phyloP scores from a whole-genome alignment of 164 flowering plant species.

The Piper longum region DNA sequence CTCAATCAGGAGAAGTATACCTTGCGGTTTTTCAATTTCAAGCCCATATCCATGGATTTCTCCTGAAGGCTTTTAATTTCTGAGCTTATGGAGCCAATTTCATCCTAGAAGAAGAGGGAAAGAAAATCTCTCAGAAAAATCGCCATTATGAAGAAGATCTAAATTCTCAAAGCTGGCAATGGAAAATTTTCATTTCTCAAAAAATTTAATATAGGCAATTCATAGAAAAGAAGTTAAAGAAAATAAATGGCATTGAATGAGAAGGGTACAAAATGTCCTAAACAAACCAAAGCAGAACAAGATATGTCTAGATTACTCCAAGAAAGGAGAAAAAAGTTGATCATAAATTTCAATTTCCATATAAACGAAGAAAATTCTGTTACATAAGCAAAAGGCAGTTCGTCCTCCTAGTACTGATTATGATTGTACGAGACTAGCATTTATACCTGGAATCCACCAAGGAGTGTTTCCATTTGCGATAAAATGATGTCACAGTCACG shows the following conservation, averaged over 20 bases:
- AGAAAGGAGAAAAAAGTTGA: too few relatives aligned
- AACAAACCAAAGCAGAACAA: background rate
- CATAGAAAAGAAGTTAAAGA: constrained; percentile 6
- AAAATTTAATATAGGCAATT: background rate
- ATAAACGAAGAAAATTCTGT: too few relatives aligned
- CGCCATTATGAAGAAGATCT: too few relatives aligned
- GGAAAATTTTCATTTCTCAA: background rate
- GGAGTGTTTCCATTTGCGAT: constrained; percentile 94
- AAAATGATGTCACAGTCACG: constrained; percentile 83
- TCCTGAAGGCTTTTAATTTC: constrained; percentile 95
- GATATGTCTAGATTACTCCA: too few relatives aligned
- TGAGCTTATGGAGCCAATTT: constrained; percentile 97
- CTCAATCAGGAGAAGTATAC: constrained; percentile 19
- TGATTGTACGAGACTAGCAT: background rate
- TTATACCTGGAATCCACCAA: constrained; percentile 90
- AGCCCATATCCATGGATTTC: constrained; percentile 98
- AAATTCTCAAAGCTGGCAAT: background rate
- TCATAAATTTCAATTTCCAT: too few relatives aligned
- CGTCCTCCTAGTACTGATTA: too few relatives aligned
- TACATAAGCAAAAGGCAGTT: too few relatives aligned
- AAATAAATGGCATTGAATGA: background rate
- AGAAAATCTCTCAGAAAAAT: too few relatives aligned
- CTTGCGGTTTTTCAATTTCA: constrained; percentile 96
- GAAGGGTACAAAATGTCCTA: background rate
- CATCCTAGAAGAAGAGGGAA: constrained; percentile 35